Percentiles rank a stretch among this genome's conserved stretches.
Conservation (phyloP, 495 filamentous ascomycete species). For the Penicillium paxilli region DNA sequence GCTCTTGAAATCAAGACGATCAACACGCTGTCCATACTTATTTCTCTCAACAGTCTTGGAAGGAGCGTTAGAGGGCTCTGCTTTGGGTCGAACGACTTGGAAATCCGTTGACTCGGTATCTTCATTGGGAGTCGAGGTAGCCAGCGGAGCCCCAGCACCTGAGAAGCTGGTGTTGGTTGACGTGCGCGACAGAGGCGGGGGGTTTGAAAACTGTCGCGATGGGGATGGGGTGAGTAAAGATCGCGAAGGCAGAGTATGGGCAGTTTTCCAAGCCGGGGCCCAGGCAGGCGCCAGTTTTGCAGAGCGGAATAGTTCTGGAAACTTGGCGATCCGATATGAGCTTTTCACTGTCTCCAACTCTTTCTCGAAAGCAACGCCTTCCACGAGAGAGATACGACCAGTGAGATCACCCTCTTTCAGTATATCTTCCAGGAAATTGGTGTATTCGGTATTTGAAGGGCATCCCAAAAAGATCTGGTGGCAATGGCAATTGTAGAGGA, state of each 20-base stretch:
- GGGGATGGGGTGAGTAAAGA: constrained; percentile 44
- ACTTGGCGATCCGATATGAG: constrained; percentile 58
- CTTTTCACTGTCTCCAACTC: constrained; percentile 56
- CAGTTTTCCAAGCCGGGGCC: constrained; percentile 36
- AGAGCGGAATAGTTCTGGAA: constrained; percentile 66
- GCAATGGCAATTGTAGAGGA: constrained; percentile 71
- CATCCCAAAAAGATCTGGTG: constrained; percentile 80
- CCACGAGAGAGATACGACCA: constrained; percentile 68
- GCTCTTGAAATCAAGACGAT: constrained; percentile 51
- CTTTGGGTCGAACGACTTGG: constrained; percentile 50
- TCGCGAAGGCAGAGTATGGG: constrained; percentile 33
- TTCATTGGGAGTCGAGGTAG: constrained; percentile 31
- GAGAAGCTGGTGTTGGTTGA: constrained; percentile 43
- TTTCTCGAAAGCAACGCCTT: constrained; percentile 69
- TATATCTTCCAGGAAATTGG: constrained; percentile 63
- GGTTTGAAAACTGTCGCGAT: constrained; percentile 34
- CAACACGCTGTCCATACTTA: constrained; percentile 70
- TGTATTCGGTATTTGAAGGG: constrained; percentile 74
- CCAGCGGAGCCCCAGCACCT: constrained; percentile 35
- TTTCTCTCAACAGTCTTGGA: constrained; percentile 65
- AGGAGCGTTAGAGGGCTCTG: constrained; percentile 46
- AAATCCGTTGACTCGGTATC: constrained; percentile 34
- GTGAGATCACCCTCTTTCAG: constrained; percentile 52
- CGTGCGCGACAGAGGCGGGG: constrained; percentile 35
- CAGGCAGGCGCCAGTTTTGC: constrained; percentile 55